Evolutionary conservation across 2,329 filamentous ascomycete genomes (phyloP), one percentile per base, ranked within the genome.

Genomic region (Lasiodiplodia sp.): DNA sequence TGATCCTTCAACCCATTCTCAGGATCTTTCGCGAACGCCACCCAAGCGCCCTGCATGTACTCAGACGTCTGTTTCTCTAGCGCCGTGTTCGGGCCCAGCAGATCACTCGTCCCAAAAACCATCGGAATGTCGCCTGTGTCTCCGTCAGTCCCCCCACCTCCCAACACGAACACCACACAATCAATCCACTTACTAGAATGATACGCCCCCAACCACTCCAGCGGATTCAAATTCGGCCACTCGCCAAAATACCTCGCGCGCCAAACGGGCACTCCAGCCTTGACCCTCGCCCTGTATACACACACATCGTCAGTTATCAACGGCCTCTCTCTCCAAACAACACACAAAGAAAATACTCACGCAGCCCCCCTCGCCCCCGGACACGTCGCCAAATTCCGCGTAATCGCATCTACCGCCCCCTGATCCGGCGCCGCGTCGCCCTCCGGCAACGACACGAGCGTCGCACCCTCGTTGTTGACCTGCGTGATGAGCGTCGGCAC

Each of bases 401-500:
- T 75, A 58, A 72, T 71, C 4, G 70, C 71, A 40, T 75, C 72
- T 1, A 75, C 72, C 18, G 72, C 73, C 5, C 69, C 67, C 53
- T 75, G 72, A 21, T 71, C 71, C 2, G 73, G 72, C 18, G 58
- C 40, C 0, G 5, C 16, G 5, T 5, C 40, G 4, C 21, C 7
- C 10, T 25, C 40, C 40, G 58, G 58, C 34, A 62, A 34, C 12
- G 58, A 11, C 16, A 62, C 8, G 0, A 62, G 28, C 16, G 58
- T 28, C 25, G 58, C 38, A 25, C 58, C 58, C 40, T 62, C 58
- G 3, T 62, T 51, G 25, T 62, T 11, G 16, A 49, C 58, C 40
- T 62, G 58, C 23, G 58, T 21, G 37, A 64, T 34, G 18, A 81
- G 75, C 38, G 83, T 77, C 1, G 81, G 80, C 25, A 81, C 73